Evolutionary conservation across 2,329 filamentous ascomycete species (phyloP).

Genomic region (Didymella segeticola): DNA sequence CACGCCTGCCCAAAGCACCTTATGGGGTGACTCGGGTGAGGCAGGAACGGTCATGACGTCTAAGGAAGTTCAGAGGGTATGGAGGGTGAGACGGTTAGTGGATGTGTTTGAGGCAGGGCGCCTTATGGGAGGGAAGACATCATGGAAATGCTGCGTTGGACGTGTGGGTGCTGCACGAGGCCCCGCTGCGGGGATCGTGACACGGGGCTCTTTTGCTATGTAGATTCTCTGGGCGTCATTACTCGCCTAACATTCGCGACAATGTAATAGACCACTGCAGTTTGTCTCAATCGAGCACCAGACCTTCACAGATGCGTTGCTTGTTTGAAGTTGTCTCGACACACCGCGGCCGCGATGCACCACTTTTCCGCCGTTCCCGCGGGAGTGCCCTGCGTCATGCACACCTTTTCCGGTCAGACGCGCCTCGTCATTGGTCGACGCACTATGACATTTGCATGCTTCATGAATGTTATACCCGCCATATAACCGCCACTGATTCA

Average conservation of each 20-base stretch:
- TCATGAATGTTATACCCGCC: constrained; percentile 12
- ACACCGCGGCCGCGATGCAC: neutral
- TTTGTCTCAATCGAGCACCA: neutral
- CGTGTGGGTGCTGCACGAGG: neutral
- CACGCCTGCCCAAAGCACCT: constrained; percentile 37
- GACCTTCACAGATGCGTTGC: neutral
- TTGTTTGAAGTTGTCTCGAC: neutral
- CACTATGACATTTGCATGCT: neutral
- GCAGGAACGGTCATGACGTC: constrained; percentile 25
- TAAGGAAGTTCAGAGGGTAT: neutral
- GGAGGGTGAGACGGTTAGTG: neutral
- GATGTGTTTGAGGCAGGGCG: neutral
- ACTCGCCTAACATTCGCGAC: neutral
- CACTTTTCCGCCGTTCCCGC: constrained; percentile 11
- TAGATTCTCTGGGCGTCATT: neutral
- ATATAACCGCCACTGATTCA: constrained; percentile 10
- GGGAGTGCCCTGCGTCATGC: constrained; percentile 6
- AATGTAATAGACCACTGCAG: too few relatives aligned
- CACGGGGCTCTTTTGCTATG: neutral
- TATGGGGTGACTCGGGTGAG: constrained; percentile 21
- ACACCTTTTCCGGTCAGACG: constrained; percentile 4
- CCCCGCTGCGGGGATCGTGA: constrained; percentile 10
- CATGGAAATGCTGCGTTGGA: neutral
- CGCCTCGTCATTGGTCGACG: neutral
- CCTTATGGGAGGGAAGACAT: neutral